Conservation (phyloP, 2,329 filamentous ascomycete species). For the Volutella citrinella region DNA sequence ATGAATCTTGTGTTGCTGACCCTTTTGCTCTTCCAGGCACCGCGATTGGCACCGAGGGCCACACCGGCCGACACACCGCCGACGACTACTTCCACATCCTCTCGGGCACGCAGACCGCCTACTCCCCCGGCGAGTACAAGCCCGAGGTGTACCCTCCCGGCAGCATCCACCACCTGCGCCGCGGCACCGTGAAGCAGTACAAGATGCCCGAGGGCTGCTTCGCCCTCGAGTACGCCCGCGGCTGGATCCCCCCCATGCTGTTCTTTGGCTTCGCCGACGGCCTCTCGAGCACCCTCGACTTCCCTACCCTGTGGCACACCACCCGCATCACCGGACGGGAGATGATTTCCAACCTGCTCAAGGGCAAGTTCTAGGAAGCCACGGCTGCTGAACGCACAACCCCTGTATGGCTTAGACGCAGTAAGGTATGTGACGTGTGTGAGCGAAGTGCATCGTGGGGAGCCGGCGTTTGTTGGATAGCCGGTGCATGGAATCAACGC, state of each 20-base stretch:
- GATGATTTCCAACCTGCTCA: conserved; percentile 71
- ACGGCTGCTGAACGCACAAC: too few relatives aligned
- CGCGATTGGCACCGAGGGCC: conserved; percentile 80
- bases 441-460: too few relatives aligned
- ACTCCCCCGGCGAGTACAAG: conserved; percentile 64
- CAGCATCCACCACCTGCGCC: conserved; percentile 66
- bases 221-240: conserved; percentile 78
- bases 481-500: too few relatives aligned
- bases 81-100: conserved; percentile 96
- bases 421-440: too few relatives aligned
- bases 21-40: conserved; percentile 52
- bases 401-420: too few relatives aligned
- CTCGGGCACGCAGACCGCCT: conserved; percentile 71
- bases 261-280: conserved; percentile 85
- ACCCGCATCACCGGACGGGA: conserved; percentile 68
- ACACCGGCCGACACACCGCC: conserved; percentile 83
- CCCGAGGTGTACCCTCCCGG: conserved; percentile 69
- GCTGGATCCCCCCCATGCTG: conserved; percentile 92
- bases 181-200: conserved; percentile 78
- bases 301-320: conserved; percentile 83
- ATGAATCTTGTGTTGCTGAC: conserved; percentile 7
- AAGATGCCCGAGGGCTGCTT: conserved; percentile 75
- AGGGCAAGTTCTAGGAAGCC: conserved; percentile 62
- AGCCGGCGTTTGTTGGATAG: too few relatives aligned
- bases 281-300: conserved; percentile 76